phyloP scores from a whole-genome alignment of 805 yeast genomes.

The Saturnispora saitoi region DNA sequence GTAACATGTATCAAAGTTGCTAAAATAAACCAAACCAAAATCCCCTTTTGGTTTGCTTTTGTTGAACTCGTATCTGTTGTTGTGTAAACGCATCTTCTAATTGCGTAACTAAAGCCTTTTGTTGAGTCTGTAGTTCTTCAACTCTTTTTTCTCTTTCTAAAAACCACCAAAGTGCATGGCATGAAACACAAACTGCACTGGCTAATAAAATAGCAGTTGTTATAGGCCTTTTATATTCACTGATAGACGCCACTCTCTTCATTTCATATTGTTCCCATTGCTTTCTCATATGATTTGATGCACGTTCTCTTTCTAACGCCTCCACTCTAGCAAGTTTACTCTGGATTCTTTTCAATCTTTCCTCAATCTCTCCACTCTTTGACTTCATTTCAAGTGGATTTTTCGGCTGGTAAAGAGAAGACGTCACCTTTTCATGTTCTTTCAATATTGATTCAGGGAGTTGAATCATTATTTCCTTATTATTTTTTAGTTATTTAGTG shows the following conservation, averaged over 20 bases:
- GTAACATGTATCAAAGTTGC: neutral
- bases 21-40: neutral
- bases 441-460: neutral
- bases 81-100: neutral
- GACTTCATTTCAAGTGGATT: slow-evolving; percentile 5
- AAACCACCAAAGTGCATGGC: slow-evolving; percentile 4
- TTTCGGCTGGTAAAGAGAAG: slow-evolving; percentile 6
- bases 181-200: slow-evolving; percentile 5
- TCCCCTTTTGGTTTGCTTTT: neutral
- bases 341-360: slow-evolving; percentile 1
- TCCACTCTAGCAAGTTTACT: slow-evolving; percentile 3
- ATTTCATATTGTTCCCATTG: slow-evolving; percentile 7
- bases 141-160: slow-evolving; percentile 6
- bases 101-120: neutral
- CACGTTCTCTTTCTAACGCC: neutral
- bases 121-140: neutral
- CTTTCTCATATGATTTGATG: slow-evolving; percentile 2
- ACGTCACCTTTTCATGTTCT: slow-evolving; percentile 3
- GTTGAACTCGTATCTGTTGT: neutral
- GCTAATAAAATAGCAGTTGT: slow-evolving; percentile 4
- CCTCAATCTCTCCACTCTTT: neutral
- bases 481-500: neutral
- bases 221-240: slow-evolving; percentile 5
- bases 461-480: slow-evolving; percentile 40
- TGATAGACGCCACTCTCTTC: slow-evolving; percentile 3